Conservation (phyloP, 2,329 filamentous ascomycete species). For the Phaeomoniella chlamydospora region DNA sequence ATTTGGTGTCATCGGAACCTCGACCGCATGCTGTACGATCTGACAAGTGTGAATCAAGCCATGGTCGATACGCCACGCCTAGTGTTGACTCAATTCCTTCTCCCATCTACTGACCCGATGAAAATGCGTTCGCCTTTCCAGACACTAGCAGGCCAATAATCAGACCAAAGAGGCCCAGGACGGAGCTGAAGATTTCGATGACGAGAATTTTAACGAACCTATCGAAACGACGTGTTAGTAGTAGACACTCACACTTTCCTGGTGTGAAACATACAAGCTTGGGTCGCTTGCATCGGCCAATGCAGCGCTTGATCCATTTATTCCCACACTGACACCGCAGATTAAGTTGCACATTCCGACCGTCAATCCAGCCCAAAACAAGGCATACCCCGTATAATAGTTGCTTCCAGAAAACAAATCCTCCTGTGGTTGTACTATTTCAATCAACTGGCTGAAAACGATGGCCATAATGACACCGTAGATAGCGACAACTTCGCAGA, state of each 20-base stretch:
- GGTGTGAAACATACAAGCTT: constrained; percentile 51
- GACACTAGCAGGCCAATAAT: constrained; percentile 87
- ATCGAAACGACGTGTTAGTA: constrained; percentile 9
- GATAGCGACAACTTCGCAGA: constrained; percentile 98
- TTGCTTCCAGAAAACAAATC: constrained; percentile 59
- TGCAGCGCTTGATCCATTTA: constrained; percentile 94
- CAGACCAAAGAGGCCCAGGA: constrained; percentile 87
- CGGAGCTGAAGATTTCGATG: constrained; percentile 98
- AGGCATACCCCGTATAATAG: constrained; percentile 86
- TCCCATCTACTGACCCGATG: no score
- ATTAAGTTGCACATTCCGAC: constrained; percentile 93
- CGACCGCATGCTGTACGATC: no score
- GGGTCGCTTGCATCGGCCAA: constrained; percentile 90
- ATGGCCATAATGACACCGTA: constrained; percentile 99
- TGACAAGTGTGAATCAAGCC: no score
- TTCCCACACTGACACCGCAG: constrained; percentile 90
- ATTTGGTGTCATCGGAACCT: no score
- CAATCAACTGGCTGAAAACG: constrained; percentile 82
- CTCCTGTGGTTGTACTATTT: constrained; percentile 44
- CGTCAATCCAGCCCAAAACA: constrained; percentile 92
- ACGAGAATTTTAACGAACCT: constrained; percentile 98
- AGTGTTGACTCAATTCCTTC: no score
- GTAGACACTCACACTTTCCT: constrained; percentile 2
- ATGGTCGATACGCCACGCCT: no score
- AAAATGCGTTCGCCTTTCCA: constrained; percentile 66